Conservation (phyloP, 2,329 filamentous ascomycete genomes). For the Arachnomyces sp. region DNA sequence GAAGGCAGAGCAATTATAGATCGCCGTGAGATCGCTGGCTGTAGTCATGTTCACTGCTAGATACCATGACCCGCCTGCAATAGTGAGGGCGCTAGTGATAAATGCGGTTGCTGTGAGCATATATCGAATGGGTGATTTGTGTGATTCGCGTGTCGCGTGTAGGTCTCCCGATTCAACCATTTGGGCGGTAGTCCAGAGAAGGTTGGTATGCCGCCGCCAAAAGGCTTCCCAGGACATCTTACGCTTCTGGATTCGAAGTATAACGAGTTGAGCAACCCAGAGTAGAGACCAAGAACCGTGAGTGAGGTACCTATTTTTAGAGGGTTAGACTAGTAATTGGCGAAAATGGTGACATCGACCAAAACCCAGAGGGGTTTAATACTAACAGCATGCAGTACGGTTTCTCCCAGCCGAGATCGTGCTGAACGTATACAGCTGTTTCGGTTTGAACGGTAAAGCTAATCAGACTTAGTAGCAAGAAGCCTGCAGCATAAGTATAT, state of each 20-base stretch:
- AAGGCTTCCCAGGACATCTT: conserved; percentile 73
- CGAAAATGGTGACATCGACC: neutral
- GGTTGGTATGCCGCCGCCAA: conserved; percentile 64
- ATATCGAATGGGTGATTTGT: conserved; percentile 55
- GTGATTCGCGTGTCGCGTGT: conserved; percentile 38
- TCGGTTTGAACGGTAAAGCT: conserved; percentile 93
- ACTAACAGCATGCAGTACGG: conserved; percentile 96
- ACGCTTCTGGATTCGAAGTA: conserved; percentile 71
- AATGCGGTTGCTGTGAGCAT: conserved; percentile 70
- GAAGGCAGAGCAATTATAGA: conserved; percentile 98
- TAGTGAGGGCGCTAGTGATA: conserved; percentile 75
- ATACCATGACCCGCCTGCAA: conserved; percentile 93
- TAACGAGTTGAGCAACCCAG: conserved; percentile 74
- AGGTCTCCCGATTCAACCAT: conserved; percentile 80
- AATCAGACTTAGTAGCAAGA: conserved; percentile 72
- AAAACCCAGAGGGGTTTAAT: conserved; percentile 16
- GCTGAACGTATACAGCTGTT: conserved; percentile 89
- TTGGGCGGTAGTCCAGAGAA: conserved; percentile 59
- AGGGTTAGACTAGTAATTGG: neutral
- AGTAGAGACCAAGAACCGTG: conserved; percentile 88
- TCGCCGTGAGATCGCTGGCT: conserved; percentile 87
- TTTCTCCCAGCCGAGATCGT: conserved; percentile 88
- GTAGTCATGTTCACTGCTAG: conserved; percentile 89
- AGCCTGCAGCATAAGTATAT: conserved; percentile 80
- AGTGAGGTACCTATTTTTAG: conserved; percentile 59